A percentile compares a stretch with the other conserved stretches of the same genome.
Conservation (phyloP, 495 filamentous ascomycete species). For the Annulohypoxylon maeteangense region DNA sequence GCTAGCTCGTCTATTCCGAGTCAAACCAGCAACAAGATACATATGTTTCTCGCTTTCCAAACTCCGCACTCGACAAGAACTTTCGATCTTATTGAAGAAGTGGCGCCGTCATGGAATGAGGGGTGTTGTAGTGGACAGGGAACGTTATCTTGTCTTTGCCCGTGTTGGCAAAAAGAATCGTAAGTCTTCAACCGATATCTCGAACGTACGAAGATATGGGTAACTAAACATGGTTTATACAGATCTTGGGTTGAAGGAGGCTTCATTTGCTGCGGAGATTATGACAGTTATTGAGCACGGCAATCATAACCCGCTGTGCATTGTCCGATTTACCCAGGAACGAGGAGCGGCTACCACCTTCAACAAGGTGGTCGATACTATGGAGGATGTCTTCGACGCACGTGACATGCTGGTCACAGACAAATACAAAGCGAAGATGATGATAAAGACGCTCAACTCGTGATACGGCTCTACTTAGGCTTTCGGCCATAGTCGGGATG, state of each 20-base stretch:
- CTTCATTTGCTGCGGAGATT: conserved; percentile 83
- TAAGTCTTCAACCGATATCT: conserved; percentile 59
- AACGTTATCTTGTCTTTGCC: conserved; percentile 76
- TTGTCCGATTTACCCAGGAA: conserved; percentile 88
- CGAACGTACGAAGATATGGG: not conserved
- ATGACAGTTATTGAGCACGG: conserved; percentile 84
- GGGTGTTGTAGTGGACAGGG: conserved; percentile 78
- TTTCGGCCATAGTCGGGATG: not conserved
- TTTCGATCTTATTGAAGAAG: conserved; percentile 74
- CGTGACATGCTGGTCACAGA: conserved; percentile 76
- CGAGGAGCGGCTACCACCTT: conserved; percentile 88
- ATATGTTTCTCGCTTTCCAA: conserved; percentile 79
- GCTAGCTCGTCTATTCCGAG: conserved; percentile 86
- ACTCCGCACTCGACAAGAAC: conserved; percentile 75
- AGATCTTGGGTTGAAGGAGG: conserved; percentile 80
- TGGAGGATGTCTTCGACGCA: conserved; percentile 68
- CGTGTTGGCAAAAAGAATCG: conserved; percentile 79
- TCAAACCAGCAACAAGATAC: conserved; percentile 80
- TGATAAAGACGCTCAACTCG: conserved; percentile 68
- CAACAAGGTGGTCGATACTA: conserved; percentile 78
- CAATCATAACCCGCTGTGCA: conserved; percentile 70
- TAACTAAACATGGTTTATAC: conserved; percentile 39
- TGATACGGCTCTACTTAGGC: conserved; percentile 6
- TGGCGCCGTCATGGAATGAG: conserved; percentile 85
- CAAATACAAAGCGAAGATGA: conserved; percentile 71